Base-by-base conservation (phyloP, 495 filamentous ascomycete genomes). In the Margaritispora aquatica region DNA sequence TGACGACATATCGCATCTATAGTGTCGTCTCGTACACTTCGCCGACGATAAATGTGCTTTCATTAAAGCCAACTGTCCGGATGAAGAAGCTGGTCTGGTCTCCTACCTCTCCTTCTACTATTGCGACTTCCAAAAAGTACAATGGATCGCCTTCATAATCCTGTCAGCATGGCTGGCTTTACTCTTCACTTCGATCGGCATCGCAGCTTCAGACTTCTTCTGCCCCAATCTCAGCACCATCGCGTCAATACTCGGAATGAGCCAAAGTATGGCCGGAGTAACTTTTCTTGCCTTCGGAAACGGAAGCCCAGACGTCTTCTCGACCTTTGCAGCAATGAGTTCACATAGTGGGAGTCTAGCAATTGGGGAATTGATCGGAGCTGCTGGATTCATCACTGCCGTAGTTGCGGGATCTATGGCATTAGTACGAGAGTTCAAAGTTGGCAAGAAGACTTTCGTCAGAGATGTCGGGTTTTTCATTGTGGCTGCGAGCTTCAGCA, bases 391-490 rank as follows among this genome's bases (percentile, higher is more conserved):
- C 72, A 99, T 99, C 68, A 94, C 93, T 2, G 88, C 92, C 1
- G 94, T 99, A 11, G 94, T 99, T 5, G 92, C 92, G 0, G 95
- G 95, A n/a, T 96, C 91, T 38, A 99, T 99, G 95, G 95, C 92
- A 4, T 69, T 97, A 58, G 90, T 97, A 0, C 80, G 91, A 59
- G 94, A 96, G 23, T 98, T 97, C 73, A 88, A 85, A 59, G 94
- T 97, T 50, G 86, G 89, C 51, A 84, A 85, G 63, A 86, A 86
- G 66, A 93, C 90, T 44, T 97, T 97, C 67, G 82, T 97, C 29
- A 80, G 95, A 57, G 95, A 99, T 69, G 89, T 97, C 27, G 84
- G 87, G 11, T 99, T 96, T 74, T 99, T 99, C 68, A 85, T 96
- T 50, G 78, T 89, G 29, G 91, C 95, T 10, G 85, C 92, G 50